Conservation (phyloP, 106 monocot genomes). For the Dendrobium catenatum region DNA sequence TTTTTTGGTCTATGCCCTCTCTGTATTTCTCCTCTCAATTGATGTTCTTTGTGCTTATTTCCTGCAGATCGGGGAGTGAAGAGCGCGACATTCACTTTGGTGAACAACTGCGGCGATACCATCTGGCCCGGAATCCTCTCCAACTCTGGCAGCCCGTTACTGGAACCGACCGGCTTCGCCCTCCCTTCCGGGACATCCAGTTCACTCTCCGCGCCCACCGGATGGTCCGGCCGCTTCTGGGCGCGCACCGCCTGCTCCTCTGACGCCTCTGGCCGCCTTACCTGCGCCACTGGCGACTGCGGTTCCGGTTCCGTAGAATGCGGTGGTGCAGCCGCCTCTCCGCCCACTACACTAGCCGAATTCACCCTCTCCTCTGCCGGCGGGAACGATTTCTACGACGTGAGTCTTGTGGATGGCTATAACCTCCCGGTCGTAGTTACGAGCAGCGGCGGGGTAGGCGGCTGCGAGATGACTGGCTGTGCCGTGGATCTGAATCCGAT, state of each 20-base stretch:
- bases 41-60: not conserved
- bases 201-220: conserved; percentile 9
- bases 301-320: conserved; percentile 48
- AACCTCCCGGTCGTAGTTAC: conserved; percentile 62
- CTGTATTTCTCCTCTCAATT: not conserved
- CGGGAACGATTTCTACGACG: conserved; percentile 64
- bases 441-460: conserved; percentile 7
- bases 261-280: conserved; percentile 29
- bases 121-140: conserved; percentile 3
- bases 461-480: conserved; percentile 32
- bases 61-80: not conserved
- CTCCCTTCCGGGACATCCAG: not conserved
- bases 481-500: conserved; percentile 34
- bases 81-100: not conserved
- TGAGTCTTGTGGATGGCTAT: conserved; percentile 82
- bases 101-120: conserved; percentile 7
- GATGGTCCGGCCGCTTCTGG: conserved; percentile 83
- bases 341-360: conserved; percentile 64
- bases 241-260: conserved; percentile 52
- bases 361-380: conserved; percentile 37
- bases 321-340: conserved; percentile 52
- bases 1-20: not conserved
- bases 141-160: not conserved
- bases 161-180: conserved; percentile 1
- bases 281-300: conserved; percentile 76